These are phyloP conservation scores for Osmanthus fragrans DNA, from an alignment of 257 asterid species.

Conservation along the genomic window DNA sequence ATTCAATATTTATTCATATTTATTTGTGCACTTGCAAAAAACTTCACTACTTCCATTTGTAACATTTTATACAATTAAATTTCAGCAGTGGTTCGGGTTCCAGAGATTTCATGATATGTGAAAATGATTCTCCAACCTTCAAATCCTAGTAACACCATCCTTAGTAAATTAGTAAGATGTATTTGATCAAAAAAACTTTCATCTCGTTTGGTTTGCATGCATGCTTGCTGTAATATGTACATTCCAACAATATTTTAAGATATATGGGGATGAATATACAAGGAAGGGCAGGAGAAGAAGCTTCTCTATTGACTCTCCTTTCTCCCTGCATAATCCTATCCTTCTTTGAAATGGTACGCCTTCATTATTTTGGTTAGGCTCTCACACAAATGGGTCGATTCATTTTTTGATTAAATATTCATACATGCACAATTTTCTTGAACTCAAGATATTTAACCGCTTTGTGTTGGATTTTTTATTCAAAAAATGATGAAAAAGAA, in stretches of 20 bases:
- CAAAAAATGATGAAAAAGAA: too few relatives aligned
- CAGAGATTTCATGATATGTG: too few relatives aligned
- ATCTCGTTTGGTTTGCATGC: background rate
- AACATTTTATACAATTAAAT: background rate
- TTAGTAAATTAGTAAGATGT: too few relatives aligned
- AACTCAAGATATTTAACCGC: too few relatives aligned
- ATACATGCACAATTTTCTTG: background rate
- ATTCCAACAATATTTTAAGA: background rate
- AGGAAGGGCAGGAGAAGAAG: background rate
- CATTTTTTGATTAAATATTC: background rate
- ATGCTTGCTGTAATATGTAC: background rate
- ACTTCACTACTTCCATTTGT: background rate
- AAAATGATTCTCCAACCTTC: background rate
- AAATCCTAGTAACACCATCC: background rate
- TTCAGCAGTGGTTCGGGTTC: too few relatives aligned
- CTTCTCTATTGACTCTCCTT: background rate
- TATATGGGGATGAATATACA: background rate
- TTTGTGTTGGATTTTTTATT: too few relatives aligned
- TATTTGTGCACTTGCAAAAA: too few relatives aligned
- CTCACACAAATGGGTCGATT: background rate
- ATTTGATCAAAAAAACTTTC: background rate
- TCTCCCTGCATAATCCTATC: background rate
- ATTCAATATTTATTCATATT: too few relatives aligned
- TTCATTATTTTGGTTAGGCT: background rate
- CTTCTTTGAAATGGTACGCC: background rate